Conservation (phyloP, 768 basidiomycete genomes). For the Stropharia rugosoannulata region DNA sequence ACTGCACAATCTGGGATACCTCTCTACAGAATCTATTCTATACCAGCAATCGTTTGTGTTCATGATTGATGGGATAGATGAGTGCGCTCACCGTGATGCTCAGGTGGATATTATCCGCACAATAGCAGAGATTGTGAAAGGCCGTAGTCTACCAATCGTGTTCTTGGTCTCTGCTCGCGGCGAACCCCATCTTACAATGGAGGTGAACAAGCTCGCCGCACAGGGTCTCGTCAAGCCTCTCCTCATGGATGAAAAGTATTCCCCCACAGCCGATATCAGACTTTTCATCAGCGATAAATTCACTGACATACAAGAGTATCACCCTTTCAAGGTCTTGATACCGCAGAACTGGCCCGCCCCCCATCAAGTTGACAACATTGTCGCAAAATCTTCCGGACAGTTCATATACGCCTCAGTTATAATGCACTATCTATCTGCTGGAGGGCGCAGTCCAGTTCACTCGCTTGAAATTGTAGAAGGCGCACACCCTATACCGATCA, state of each 20-base stretch:
- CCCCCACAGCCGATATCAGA: constrained; percentile 7
- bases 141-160: neutral
- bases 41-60: neutral
- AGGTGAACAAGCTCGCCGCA: neutral
- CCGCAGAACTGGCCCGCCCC: constrained; percentile 6
- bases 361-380: constrained; percentile 5
- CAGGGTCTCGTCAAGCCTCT: neutral
- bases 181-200: constrained; percentile 9
- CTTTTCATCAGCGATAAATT: constrained; percentile 8
- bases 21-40: neutral
- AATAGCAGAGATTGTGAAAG: neutral
- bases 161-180: constrained; percentile 14
- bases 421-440: constrained; percentile 8
- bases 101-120: neutral
- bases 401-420: constrained; percentile 16
- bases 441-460: constrained; percentile 3
- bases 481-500: neutral
- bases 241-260: constrained; percentile 5
- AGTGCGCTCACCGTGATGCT: constrained; percentile 2
- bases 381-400: constrained; percentile 12
- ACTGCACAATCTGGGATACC: neutral
- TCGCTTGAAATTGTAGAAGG: constrained; percentile 8
- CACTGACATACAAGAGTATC: neutral
- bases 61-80: constrained; percentile 14
- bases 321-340: neutral